Conservation (phyloP, 768 basidiomycete genomes). For the Russula virescens region DNA sequence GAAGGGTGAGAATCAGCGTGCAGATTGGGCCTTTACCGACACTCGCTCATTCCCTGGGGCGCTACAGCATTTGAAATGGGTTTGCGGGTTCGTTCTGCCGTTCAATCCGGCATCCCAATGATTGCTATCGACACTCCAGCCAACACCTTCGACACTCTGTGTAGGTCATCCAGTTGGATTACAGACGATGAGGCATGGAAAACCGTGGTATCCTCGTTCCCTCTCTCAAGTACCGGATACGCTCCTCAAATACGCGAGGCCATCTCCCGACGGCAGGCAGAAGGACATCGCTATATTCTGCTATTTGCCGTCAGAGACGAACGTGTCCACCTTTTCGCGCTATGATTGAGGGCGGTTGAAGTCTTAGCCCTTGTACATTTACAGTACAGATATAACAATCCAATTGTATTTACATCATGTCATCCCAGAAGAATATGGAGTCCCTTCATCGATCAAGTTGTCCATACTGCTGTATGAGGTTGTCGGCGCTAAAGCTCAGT, state of each 20-base stretch:
- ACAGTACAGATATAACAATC: not conserved
- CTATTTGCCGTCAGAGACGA: slow-evolving; percentile 68
- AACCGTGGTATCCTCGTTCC: slow-evolving; percentile 47
- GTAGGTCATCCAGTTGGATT: slow-evolving; percentile 54
- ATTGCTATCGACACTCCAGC: slow-evolving; percentile 67
- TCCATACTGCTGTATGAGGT: not conserved
- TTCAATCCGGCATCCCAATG: slow-evolving; percentile 57
- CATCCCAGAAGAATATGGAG: not conserved
- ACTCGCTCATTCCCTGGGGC: not conserved
- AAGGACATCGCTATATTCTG: slow-evolving; percentile 57
- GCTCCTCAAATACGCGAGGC: slow-evolving; percentile 65
- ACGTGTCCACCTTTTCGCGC: slow-evolving; percentile 52
- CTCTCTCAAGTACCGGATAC: slow-evolving; percentile 53
- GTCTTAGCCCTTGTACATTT: not conserved
- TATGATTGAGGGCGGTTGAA: slow-evolving; percentile 4
- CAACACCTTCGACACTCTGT: slow-evolving; percentile 57
- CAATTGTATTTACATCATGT: not conserved
- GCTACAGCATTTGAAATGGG: slow-evolving; percentile 57
- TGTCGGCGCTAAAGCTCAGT: not conserved
- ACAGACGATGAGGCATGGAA: slow-evolving; percentile 75
- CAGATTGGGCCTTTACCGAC: not conserved
- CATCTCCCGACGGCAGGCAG: slow-evolving; percentile 51
- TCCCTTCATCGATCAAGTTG: not conserved
- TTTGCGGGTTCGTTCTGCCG: slow-evolving; percentile 49
- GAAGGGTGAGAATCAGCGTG: slow-evolving; percentile 42